Base-by-base conservation (phyloP, 179 eudicot species). In the Beta macrorhiza region DNA sequence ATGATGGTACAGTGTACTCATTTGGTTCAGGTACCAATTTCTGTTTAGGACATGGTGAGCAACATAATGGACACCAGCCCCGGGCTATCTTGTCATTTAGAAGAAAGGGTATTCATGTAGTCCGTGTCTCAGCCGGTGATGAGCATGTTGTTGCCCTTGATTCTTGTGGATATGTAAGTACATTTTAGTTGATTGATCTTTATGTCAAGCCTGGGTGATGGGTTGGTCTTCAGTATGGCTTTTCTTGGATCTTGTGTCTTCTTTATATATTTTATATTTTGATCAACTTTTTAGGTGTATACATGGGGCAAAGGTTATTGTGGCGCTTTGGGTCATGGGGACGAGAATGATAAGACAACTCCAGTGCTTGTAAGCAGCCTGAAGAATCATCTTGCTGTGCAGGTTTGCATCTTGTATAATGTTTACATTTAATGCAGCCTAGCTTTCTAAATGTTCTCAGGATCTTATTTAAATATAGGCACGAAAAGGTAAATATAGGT, bases 271-370 rank as follows among this genome's bases (percentile, higher is more conserved):
- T 8, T 56, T 49, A 17, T n/a, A 37, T 49, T 49, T 49, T 49
- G 53, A 49, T 49, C 9, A 49, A 37, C 42, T 37, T 32, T 51
- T 55, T 80, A 96, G 99, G 99, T 94, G 53, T 91, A 92, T 89
- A 94, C 99, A 45, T 96, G 99, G 99, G 99, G 99, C 59, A 96
- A 96, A 85, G 99, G 99, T 67, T 96, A 96, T 78, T 96, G 98
- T 87, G 99, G 99, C 69, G 97, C 99, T 74, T 79, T 96, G 82
- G 99, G 99, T 75, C 97, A 94, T 82, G 98, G 95, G 25, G 99
- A 96, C 59, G 99, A 96, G 90, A 89, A 84, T 62, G 99, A 96
- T 80, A 96, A 92, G 92, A 92, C 91, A 72, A 90, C 88, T 82
- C 99, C 99, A 14, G 76, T 83, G 75, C 91, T 82, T 82, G 75